Base-by-base conservation (phyloP, 441 rosid genomes). In the Erysimum cheiri region DNA sequence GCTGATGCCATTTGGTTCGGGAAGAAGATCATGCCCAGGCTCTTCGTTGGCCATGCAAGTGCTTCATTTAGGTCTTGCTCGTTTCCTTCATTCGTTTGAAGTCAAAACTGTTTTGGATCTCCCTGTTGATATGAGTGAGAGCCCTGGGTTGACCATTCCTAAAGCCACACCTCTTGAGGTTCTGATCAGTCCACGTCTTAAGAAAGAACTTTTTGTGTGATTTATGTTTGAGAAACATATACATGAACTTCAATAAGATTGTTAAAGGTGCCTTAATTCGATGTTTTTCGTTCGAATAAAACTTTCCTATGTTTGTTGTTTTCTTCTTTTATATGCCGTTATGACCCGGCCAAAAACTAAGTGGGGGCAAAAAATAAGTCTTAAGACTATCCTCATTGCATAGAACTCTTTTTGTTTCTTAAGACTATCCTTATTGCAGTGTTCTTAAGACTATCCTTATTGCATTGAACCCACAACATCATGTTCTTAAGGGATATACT, bases 1-100 rank as follows among this genome's bases (percentile, higher is more conserved):
- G 72, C 65, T 68, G 60, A 48, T 83, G 17, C 87, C 85, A 37
- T 80, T 81, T 70, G 82, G 87, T 26, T 55, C 80, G 3, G 87
- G 89, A 24, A 83, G 85, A 71, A 83, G 84, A 78, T 71, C 73
- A 53, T 83, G 87, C 15, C 89, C 85, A 0, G 87, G 83, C 3
- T 67, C 79, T 64, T 72, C 84, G 1, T 64, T 78, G 15, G 82
- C 83, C 0, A 46, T 78, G 61, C 84, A 77, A 37, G 73, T 82
- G 33, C 59, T 71, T 57, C 78, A 75, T 52, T 52, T 80, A 52
- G 50, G 78, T 14, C 66, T 85, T 41, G 84, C 83, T 59, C 41
- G 82, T 17, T 69, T 85, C 71, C 81, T 85, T 55, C 85, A 85
- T 26, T 76, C 80, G 24, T 85, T 85, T 31, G 71, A 81, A 8